These are phyloP conservation scores for Coemansia sp. DNA, from an alignment of 192 early-diverging fungal species.

Conservation along the genomic window DNA sequence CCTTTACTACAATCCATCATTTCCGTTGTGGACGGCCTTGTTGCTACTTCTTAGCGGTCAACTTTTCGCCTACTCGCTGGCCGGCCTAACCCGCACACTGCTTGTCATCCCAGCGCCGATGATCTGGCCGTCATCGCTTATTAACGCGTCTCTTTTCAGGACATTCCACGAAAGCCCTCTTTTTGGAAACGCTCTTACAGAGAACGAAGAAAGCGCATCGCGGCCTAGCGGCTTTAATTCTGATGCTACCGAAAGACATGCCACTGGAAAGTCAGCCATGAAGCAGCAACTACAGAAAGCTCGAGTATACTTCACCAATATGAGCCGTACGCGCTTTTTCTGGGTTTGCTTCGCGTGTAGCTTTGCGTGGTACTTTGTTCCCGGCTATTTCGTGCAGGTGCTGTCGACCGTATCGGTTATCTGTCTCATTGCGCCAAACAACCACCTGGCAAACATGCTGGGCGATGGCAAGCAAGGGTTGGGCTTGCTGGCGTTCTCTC, in stretches of 20 bases:
- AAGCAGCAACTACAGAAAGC: neutral
- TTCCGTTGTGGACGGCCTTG: slow-evolving; percentile 63
- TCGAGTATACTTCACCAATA: neutral
- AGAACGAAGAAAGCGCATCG: neutral
- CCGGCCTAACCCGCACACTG: slow-evolving; percentile 72
- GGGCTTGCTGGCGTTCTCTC: slow-evolving; percentile 66
- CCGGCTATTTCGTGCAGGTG: slow-evolving; percentile 66
- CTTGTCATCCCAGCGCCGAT: slow-evolving; percentile 81
- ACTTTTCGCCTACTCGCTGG: slow-evolving; percentile 65
- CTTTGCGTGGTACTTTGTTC: slow-evolving; percentile 63
- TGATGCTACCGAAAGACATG: neutral
- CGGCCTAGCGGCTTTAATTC: neutral
- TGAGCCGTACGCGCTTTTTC: slow-evolving; percentile 57
- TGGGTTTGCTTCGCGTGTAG: slow-evolving; percentile 52
- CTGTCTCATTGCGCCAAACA: slow-evolving; percentile 58
- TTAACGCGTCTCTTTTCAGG: slow-evolving; percentile 74
- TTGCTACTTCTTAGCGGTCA: slow-evolving; percentile 71
- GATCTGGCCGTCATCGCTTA: slow-evolving; percentile 85
- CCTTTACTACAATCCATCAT: slow-evolving; percentile 66
- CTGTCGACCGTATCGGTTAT: slow-evolving; percentile 66
- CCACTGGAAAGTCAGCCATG: too few species aligned
- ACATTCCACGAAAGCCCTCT: slow-evolving; percentile 65
- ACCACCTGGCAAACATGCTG: slow-evolving; percentile 45
- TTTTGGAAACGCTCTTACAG: neutral
- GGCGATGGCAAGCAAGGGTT: slow-evolving; percentile 63